Evolutionary conservation across 768 basidiomycete genomes (phyloP), one percentile per base, ranked within the genome.

Genomic region (Lenzites betulinus): DNA sequence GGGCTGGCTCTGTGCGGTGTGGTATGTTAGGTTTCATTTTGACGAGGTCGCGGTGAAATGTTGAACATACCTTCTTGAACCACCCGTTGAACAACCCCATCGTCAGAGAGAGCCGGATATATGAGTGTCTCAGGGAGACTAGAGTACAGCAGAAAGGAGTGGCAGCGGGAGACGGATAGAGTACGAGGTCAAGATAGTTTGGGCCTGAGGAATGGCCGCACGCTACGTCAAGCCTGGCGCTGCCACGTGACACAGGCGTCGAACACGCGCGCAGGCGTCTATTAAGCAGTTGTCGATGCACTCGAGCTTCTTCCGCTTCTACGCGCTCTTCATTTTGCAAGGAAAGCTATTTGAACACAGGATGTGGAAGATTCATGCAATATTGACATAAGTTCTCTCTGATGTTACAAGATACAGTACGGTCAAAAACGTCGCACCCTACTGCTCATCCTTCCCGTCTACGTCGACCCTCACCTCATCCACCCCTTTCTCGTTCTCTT

Each of bases 1-100:
- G 18, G 87, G 81, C 42, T 77, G 74, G 69, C 75, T 79, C 82
- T 83, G 56, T 22, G 25, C 15, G 35, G 46, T 22, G 47, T n/a
- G 13, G 16, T 1, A 25, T 25, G 44, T 46, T 46, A 13, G 22
- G 44, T 46, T 46, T 46, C 20, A 46, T 46, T 9, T 13, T 15
- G 44, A 18, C 28, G 20, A 9, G 49, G 38, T 7, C 18, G 22
- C 20, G n/a, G 20, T 9, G 35, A 25, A n/a, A 33, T 33, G 4
- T 30, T 22, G 42, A 22, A n/a, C 30, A 33, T 22, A 63, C 62
- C 62, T 59, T 58, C 12, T 55, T 58, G 54, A 63, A 63, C 62
- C 62, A 63, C 53, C 57, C 43, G 57, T 57, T 54, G 35, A 63
- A 46, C 6, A 63, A 13, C 15, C 62, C 52, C 62, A 63, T 63